Base-by-base conservation (phyloP, 1,284 basidiomycete genomes). In the Trametes polyzona region DNA sequence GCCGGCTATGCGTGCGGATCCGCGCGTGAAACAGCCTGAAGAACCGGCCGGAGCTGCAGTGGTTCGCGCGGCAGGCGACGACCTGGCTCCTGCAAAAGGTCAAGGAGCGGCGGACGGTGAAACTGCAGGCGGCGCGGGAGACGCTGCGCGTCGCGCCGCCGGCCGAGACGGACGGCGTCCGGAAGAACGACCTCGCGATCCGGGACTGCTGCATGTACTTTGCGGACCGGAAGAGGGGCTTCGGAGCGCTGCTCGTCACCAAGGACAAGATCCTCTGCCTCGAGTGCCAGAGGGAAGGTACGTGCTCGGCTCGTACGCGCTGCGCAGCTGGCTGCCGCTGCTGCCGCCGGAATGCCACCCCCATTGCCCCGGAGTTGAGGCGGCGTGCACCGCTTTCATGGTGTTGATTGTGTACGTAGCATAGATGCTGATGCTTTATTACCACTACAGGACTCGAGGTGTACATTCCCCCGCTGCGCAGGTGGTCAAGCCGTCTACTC, bases 191-290 rank as follows among this genome's bases (percentile, higher is more conserved):
- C 66, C 76, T 78, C 46, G 71, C 85, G 27, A 90, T 92, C 63
- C 71, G 88, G 40, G 89, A 91, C 67, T 92, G 90, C 64, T 88
- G 84, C 65, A 71, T 78, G 60, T 88, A 83, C 68, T 90, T 86
- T 66, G 52, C 55, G 24, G 56, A 63, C 30, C 52, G 52, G 32
- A 53, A 57, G 17, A 65, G 61, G 35, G 69, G 67, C 6, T 47
- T 57, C 32, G 61, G 61, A 29, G 73, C 75, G 26, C 62, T 81
- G 50, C 66, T 91, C 39, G 83, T 84, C 66, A 89, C 84, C 53
- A 79, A 76, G 46, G 90, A 92, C 68, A 84, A 81, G 43, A 86
- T 87, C 63, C 70, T 92, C 29, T 82, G 78, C 54, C 74, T 83
- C 52, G 76, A 83, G 58, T 76, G 78, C 21, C 76, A 83, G 65